Conservation (phyloP, 2,329 filamentous ascomycete genomes). For the Stagonosporopsis tanaceti region DNA sequence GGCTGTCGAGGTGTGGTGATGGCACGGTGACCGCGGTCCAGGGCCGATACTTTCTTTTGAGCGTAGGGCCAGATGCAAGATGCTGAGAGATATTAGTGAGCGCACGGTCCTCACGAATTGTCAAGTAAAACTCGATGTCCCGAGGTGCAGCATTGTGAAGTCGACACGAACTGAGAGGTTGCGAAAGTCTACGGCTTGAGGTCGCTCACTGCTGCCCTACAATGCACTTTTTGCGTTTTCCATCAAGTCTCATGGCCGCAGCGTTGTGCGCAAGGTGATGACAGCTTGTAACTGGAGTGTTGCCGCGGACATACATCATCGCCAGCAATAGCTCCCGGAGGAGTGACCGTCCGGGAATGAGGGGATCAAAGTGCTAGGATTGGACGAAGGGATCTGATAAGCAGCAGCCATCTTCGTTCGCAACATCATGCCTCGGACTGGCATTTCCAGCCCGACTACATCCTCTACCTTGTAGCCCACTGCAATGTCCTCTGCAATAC, state of each 20-base stretch:
- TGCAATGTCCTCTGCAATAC: too few relatives aligned
- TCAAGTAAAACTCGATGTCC: slow-evolving; percentile 6
- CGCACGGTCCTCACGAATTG: slow-evolving; percentile 8
- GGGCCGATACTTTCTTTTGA: slow-evolving; percentile 12
- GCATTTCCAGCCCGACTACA: background rate
- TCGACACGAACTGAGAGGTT: background rate
- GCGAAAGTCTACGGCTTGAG: background rate
- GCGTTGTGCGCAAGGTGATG: background rate
- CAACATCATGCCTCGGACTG: slow-evolving; percentile 3
- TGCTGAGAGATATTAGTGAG: slow-evolving; percentile 9
- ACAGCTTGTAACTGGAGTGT: slow-evolving; percentile 12
- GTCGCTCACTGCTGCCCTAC: background rate
- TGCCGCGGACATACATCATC: slow-evolving; percentile 25
- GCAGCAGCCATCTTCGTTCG: slow-evolving; percentile 37
- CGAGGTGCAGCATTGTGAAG: slow-evolving; percentile 7
- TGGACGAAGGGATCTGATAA: slow-evolving; percentile 37
- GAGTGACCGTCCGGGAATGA: slow-evolving; percentile 21
- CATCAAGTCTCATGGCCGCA: background rate
- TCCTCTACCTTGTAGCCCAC: background rate
- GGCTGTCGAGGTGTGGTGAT: slow-evolving; percentile 19
- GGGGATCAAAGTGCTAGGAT: slow-evolving; percentile 23
- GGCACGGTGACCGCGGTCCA: slow-evolving; percentile 19
- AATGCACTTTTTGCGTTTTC: background rate
- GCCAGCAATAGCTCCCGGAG: slow-evolving; percentile 27
- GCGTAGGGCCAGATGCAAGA: slow-evolving; percentile 8